A percentile compares a stretch with the other conserved stretches of the same genome.
These are phyloP conservation scores for Dacryopinax spathularia DNA, from an alignment of 768 basidiomycete species.

Conservation along the genomic window DNA sequence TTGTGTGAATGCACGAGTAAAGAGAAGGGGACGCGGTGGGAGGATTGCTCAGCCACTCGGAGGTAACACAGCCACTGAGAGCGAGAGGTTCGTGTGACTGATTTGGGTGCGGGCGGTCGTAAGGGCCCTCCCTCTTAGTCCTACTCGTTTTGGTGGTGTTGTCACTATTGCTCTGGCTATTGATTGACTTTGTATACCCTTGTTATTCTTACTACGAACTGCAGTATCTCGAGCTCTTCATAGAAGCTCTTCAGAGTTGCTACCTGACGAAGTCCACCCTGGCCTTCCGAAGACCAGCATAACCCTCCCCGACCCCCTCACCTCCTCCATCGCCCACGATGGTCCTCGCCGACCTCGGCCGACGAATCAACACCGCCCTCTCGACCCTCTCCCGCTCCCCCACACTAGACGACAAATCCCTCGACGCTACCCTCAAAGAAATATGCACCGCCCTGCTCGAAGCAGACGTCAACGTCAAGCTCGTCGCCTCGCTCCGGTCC, in stretches of 20 bases:
- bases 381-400: constrained; percentile 75
- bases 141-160: no score
- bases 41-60: not conserved
- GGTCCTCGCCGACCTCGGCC: constrained; percentile 93
- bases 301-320: not conserved
- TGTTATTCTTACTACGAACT: no score
- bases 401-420: constrained; percentile 84
- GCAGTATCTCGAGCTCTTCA: no score
- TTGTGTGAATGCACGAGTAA: not conserved
- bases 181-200: no score
- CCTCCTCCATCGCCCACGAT: constrained; percentile 33
- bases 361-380: constrained; percentile 84
- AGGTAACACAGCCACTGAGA: not conserved
- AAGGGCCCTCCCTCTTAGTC: not conserved
- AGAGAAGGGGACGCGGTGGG: not conserved
- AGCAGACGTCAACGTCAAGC: constrained; percentile 95
- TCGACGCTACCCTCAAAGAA: constrained; percentile 89
- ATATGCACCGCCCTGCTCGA: constrained; percentile 87
- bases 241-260: no score
- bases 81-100: not conserved
- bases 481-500: constrained; percentile 71
- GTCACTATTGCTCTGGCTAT: no score
- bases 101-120: not conserved
- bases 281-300: not conserved
- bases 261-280: not conserved